These are phyloP conservation scores for Corrigiola litoralis DNA, from an alignment of 179 eudicot genomes.

Conservation along the genomic window DNA sequence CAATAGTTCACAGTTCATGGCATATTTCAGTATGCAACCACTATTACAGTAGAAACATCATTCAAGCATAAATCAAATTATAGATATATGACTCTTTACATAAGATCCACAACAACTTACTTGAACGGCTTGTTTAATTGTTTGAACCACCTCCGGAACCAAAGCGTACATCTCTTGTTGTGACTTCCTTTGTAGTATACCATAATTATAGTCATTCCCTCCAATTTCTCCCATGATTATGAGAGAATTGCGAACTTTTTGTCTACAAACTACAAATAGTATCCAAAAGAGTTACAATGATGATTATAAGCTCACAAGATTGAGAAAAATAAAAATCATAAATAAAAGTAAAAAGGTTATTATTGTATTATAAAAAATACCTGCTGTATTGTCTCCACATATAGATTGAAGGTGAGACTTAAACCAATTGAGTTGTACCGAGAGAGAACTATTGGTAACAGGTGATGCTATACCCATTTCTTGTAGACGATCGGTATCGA, in stretches of 20 bases:
- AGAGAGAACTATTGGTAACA: conserved; percentile 12
- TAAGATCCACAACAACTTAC: neutral
- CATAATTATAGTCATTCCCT: conserved; percentile 22
- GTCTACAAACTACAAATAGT: neutral
- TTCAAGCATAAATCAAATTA: too few species aligned
- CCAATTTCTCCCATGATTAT: conserved; percentile 22
- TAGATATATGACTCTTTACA: too few species aligned
- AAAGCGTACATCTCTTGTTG: neutral
- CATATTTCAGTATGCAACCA: too few species aligned
- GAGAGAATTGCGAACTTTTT: neutral
- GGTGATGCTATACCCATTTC: neutral
- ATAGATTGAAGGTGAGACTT: conserved; percentile 13
- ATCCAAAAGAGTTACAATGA: neutral
- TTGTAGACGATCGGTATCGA: neutral
- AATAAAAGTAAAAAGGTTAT: neutral
- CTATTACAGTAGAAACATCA: too few species aligned
- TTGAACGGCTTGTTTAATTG: conserved; percentile 6
- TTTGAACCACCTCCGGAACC: conserved; percentile 16
- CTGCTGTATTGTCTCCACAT: neutral
- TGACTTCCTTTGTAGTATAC: neutral
- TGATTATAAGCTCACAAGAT: too few species aligned
- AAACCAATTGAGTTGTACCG: conserved; percentile 18
- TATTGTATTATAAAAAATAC: too few species aligned
- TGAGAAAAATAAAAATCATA: too few species aligned
- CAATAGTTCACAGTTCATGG: too few species aligned